A percentile compares a stretch with the other conserved stretches of the same genome.
These are phyloP conservation scores for Vanilla planifolia DNA, from an alignment of 106 monocot genomes.

Conservation along the genomic window DNA sequence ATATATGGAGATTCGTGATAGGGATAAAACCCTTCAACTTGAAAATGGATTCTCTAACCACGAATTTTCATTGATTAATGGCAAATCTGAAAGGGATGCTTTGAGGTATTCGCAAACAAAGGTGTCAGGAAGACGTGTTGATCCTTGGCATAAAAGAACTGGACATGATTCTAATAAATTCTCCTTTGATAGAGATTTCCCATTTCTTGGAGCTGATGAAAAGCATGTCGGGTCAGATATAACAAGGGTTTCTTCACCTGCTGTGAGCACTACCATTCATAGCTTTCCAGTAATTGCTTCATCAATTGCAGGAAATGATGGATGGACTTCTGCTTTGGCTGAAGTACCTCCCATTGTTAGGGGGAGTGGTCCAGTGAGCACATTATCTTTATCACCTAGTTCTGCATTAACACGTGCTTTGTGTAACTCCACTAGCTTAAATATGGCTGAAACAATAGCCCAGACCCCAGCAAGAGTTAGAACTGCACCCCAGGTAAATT, in stretches of 20 bases:
- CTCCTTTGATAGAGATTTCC: conserved; percentile 77
- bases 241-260: conserved; percentile 38
- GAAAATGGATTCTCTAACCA: conserved; percentile 40
- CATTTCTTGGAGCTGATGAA: conserved; percentile 68
- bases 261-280: conserved; percentile 31
- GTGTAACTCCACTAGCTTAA: conserved; percentile 31
- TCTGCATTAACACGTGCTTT: conserved; percentile 3
- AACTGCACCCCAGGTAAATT: conserved; percentile 34
- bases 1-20: conserved; percentile 22
- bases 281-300: conserved; percentile 27
- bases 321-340: conserved; percentile 64
- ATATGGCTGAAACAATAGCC: conserved; percentile 69
- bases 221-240: conserved; percentile 32
- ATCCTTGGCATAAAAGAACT: conserved; percentile 29
- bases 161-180: conserved; percentile 28
- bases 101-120: conserved; percentile 43
- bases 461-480: conserved; percentile 40
- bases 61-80: conserved; percentile 12
- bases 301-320: conserved; percentile 35
- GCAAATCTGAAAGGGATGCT: conserved; percentile 34
- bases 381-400: conserved; percentile 18
- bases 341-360: conserved; percentile 37
- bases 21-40: conserved; percentile 25
- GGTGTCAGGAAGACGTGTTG: conserved; percentile 26
- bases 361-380: conserved; percentile 13